phyloP scores from a whole-genome alignment of 2,329 filamentous ascomycete species.

The Curvularia sp. region DNA sequence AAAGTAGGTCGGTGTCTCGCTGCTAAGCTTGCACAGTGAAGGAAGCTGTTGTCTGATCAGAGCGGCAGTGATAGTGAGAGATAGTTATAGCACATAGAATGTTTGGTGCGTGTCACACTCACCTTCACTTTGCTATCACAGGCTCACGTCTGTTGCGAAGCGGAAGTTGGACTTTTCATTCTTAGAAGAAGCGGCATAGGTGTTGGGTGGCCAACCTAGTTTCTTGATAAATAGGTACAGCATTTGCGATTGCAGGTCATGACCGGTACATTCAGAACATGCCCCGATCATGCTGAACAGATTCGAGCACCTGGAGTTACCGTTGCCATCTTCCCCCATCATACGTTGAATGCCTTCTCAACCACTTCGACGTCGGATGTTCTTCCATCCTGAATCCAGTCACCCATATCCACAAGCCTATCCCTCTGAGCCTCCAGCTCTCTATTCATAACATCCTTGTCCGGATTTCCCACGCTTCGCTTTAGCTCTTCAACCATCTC shows the following conservation, averaged over 20 bases:
- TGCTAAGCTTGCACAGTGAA: slow-evolving; percentile 8
- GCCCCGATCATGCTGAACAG: neutral
- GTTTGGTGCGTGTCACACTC: slow-evolving; percentile 2
- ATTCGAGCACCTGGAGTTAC: neutral
- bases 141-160: neutral
- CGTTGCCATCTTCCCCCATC: neutral
- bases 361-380: neutral
- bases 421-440: slow-evolving; percentile 40
- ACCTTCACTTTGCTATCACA: slow-evolving; percentile 12
- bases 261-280: neutral
- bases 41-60: slow-evolving; percentile 11
- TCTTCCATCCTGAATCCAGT: slow-evolving; percentile 26
- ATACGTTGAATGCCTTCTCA: slow-evolving; percentile 14
- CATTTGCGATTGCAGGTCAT: neutral
- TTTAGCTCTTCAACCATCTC: slow-evolving; percentile 40
- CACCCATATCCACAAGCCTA: slow-evolving; percentile 42
- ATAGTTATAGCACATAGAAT: neutral
- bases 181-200: neutral
- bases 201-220: neutral
- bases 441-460: slow-evolving; percentile 30
- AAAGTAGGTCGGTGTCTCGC: slow-evolving; percentile 9
- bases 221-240: neutral
- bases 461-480: slow-evolving; percentile 31
- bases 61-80: slow-evolving; percentile 17
- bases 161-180: neutral